These are phyloP conservation scores for Exobasidium rhododendri DNA, from an alignment of 1,284 basidiomycete species.

Conservation along the genomic window DNA sequence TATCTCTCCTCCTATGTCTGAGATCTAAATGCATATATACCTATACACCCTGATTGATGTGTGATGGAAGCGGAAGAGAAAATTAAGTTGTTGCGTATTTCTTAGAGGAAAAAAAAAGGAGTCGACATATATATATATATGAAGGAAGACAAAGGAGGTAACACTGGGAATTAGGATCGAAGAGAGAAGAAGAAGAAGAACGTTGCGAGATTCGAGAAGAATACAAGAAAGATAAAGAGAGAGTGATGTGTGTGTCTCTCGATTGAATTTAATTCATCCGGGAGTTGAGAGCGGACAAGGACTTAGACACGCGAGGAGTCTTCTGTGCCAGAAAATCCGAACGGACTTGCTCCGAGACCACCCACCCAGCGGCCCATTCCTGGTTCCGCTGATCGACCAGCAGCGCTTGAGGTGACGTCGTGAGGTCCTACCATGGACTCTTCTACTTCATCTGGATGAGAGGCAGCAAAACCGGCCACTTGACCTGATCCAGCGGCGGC, in stretches of 20 bases:
- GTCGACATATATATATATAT: too few species aligned
- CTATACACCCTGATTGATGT: too few species aligned
- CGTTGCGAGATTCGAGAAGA: neutral
- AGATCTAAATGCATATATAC: too few species aligned
- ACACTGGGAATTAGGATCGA: too few species aligned
- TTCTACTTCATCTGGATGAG: neutral
- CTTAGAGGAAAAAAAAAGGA: too few species aligned
- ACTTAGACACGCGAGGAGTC: neutral
- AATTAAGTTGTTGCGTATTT: too few species aligned
- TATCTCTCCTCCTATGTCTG: too few species aligned
- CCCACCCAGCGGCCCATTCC: slow-evolving; percentile 17
- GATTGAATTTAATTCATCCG: too few species aligned
- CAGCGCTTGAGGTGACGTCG: neutral
- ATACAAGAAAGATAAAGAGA: neutral
- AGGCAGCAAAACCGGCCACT: neutral
- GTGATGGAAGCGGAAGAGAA: too few species aligned
- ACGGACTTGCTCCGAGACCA: slow-evolving; percentile 16
- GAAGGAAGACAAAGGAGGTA: too few species aligned
- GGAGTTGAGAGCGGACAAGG: neutral
- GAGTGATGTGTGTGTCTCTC: neutral
- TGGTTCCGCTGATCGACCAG: neutral
- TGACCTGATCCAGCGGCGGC: neutral
- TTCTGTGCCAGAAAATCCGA: slow-evolving; percentile 7
- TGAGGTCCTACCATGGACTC: slow-evolving; percentile 5
- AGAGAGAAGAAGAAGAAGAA: neutral